Conservation (phyloP, 306 rosid species). For the Pterocarpus macrocarpus region DNA sequence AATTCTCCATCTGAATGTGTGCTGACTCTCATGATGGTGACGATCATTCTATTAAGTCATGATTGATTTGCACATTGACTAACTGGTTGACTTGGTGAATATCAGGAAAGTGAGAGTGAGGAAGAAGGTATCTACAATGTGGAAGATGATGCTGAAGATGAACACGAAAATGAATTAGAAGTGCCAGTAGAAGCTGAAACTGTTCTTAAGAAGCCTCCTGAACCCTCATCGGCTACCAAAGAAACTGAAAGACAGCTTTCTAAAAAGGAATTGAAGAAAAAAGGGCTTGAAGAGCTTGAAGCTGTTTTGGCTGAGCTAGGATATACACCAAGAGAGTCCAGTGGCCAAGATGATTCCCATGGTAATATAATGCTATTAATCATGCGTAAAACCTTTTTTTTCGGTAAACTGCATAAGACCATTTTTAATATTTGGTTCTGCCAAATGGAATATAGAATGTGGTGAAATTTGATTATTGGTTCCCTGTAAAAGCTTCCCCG, state of each 20-base stretch:
- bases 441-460: neutral
- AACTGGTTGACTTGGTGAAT: slow-evolving; percentile 12
- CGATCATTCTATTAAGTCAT: neutral
- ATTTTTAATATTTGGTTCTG: neutral
- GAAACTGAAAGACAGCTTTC: slow-evolving; percentile 90
- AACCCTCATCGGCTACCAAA: slow-evolving; percentile 68
- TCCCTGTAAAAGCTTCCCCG: neutral
- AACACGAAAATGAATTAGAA: slow-evolving; percentile 75
- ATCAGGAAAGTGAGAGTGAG: slow-evolving; percentile 88
- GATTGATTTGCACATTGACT: neutral
- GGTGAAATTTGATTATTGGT: neutral
- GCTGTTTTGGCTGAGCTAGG: slow-evolving; percentile 96
- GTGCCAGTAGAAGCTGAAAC: slow-evolving; percentile 61
- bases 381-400: neutral
- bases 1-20: neutral
- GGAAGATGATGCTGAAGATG: slow-evolving; percentile 91
- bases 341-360: slow-evolving; percentile 71
- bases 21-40: slow-evolving; percentile 6
- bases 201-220: slow-evolving; percentile 63
- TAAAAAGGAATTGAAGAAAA: slow-evolving; percentile 91
- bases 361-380: slow-evolving; percentile 52
- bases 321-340: slow-evolving; percentile 67
- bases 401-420: neutral
- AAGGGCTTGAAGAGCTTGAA: slow-evolving; percentile 96
- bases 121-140: slow-evolving; percentile 90